Conservation (phyloP, 2,329 filamentous ascomycete genomes). For the Metarhizium guizhouense region DNA sequence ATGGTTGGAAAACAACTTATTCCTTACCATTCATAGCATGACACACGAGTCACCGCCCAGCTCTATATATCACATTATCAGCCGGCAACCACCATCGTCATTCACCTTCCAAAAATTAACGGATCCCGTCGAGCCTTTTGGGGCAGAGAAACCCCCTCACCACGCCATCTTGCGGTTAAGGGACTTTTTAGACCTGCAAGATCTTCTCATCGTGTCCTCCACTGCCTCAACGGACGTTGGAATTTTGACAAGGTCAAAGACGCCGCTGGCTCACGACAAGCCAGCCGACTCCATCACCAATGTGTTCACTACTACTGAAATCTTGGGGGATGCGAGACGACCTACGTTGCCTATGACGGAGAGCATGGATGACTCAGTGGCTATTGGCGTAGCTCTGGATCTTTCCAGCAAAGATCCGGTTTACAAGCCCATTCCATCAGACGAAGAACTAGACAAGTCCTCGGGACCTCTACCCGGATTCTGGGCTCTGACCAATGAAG, state of each 20-base stretch:
- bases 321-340: conserved; percentile 63
- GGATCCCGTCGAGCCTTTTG: conserved; percentile 67
- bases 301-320: conserved; percentile 65
- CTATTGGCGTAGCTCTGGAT: conserved; percentile 74
- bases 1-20: conserved; percentile 85
- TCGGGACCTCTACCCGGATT: conserved; percentile 73
- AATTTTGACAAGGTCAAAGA: conserved; percentile 64
- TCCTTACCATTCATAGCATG: conserved; percentile 71
- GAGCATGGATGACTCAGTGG: conserved; percentile 55
- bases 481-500: conserved; percentile 82
- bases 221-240: conserved; percentile 74
- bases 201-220: conserved; percentile 74
- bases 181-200: conserved; percentile 71
- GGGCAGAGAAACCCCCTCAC: conserved; percentile 57
- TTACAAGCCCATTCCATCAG: conserved; percentile 63
- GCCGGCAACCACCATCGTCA: conserved; percentile 46
- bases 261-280: conserved; percentile 53
- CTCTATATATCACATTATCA: conserved; percentile 73
- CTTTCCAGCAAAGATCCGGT: conserved; percentile 76
- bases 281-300: conserved; percentile 51
- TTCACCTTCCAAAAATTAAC: conserved; percentile 68
- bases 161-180: conserved; percentile 71
- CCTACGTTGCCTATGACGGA: conserved; percentile 66
- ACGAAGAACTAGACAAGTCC: conserved; percentile 71
- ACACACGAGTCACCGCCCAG: conserved; percentile 47